Evolutionary conservation across 306 rosid species (phyloP).

Genomic region (apple (Malus domestica)): ASM211411v1 NC_041795.1:4115501-4116000

Average conservation of each 20-base stretch:
- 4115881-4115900: not conserved
- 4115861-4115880: too few species aligned
- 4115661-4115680: not conserved
- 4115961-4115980: not conserved
- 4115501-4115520: not conserved
- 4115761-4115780: slow-evolving; percentile 19
- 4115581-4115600: too few species aligned
- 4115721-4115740: slow-evolving; percentile 9
- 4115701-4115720: not conserved
- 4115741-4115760: slow-evolving; percentile 27
- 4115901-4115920: not conserved
- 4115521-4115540: not conserved
- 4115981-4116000: not conserved
- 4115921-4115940: not conserved
- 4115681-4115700: slow-evolving; percentile 18
- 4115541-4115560: slow-evolving; percentile 23
- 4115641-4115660: too few species aligned
- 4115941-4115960: not conserved
- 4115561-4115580: too few species aligned
- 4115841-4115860: too few species aligned
- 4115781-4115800: not conserved
- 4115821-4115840: not conserved
- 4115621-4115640: too few species aligned
- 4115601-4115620: too few species aligned
- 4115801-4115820: not conserved